These are phyloP conservation scores for Fusarium sp. DNA, from an alignment of 2,329 filamentous ascomycete genomes.

Conservation along the genomic window DNA sequence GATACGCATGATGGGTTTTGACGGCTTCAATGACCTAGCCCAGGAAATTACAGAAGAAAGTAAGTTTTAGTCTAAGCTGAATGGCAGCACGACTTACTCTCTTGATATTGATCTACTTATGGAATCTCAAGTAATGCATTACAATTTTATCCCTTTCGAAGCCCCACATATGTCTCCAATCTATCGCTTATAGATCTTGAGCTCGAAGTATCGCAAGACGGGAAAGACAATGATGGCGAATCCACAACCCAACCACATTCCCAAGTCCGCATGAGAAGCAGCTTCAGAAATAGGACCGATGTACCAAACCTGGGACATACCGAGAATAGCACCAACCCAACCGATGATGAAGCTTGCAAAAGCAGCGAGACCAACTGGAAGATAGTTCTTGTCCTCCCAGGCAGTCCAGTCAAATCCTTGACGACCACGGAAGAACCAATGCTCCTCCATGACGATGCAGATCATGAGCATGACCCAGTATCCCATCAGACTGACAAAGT, in stretches of 20 bases:
- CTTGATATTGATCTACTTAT: background rate
- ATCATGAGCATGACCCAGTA: conserved; percentile 67
- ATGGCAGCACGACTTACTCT: no score
- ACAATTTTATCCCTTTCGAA: background rate
- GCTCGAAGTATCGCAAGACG: conserved; percentile 45
- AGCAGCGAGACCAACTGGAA: conserved; percentile 59
- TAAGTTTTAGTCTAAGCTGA: no score
- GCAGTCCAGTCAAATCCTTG: conserved; percentile 56
- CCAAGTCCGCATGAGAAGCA: conserved; percentile 62
- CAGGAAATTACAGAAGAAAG: background rate
- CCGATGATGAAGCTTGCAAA: conserved; percentile 58
- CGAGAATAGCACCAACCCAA: conserved; percentile 64
- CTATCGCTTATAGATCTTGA: conserved; percentile 43
- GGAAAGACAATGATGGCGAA: conserved; percentile 65
- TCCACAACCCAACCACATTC: conserved; percentile 70
- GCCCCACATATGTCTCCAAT: rapidly evolving
- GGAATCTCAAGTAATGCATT: background rate
- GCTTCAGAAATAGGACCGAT: conserved; percentile 67
- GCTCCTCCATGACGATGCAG: conserved; percentile 60
- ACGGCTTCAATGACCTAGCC: no score
- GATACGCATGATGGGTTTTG: no score
- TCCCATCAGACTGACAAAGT: conserved; percentile 65
- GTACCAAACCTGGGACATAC: conserved; percentile 70
- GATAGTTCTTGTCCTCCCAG: conserved; percentile 59
- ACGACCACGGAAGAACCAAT: conserved; percentile 57